Base-by-base conservation (phyloP, 208 protist genomes). In the Leishmania major region DNA sequence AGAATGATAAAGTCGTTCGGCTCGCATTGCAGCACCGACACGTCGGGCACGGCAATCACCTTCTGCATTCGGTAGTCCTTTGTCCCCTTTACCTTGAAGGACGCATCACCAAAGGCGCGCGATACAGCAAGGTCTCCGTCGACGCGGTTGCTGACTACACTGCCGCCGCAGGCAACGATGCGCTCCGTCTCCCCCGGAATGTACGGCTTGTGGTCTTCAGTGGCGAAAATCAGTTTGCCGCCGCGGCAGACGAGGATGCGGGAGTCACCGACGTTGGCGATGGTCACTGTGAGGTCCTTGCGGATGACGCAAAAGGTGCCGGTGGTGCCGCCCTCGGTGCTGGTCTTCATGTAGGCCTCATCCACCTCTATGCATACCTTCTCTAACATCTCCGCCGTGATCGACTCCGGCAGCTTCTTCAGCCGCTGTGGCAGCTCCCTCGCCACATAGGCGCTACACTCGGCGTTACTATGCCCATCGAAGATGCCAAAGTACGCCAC, bases 41-140 rank as follows among this genome's bases (percentile, higher is more conserved):
- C 95, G 49, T 96, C 92, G 0, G 96, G 94, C 2, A 97, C 91
- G 59, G 91, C 90, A 59, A 95, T 96, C 59, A 98, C 94, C 87
- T 97, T 97, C 84, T 97, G 93, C 13, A 92, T 87, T 77, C 88
- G 89, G 84, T 95, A 92, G 76, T 95, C 83, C 22, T 85, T 86
- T 72, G 87, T 83, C 3, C 85, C 90, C 49, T 75, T 77, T 17
- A 90, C 86, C 84, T 99, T 99, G 87, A 98, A 99, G 47, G 90
- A 83, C 70, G 84, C 85, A 83, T 99, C 98, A n/a, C 98, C 98
- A 57, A 99, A 97, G 28, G 98, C 94, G 45, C 98, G 94, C 10
- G 93, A 97, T 31, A 99, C 95, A 62, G 96, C 98, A 19, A 99
- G 91, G 79, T 96, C 94, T 62, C 98, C 98, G 82, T 98, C 95